These are phyloP conservation scores for Yarrowia hollandica DNA, from an alignment of 805 yeast species.

Conservation along the genomic window DNA sequence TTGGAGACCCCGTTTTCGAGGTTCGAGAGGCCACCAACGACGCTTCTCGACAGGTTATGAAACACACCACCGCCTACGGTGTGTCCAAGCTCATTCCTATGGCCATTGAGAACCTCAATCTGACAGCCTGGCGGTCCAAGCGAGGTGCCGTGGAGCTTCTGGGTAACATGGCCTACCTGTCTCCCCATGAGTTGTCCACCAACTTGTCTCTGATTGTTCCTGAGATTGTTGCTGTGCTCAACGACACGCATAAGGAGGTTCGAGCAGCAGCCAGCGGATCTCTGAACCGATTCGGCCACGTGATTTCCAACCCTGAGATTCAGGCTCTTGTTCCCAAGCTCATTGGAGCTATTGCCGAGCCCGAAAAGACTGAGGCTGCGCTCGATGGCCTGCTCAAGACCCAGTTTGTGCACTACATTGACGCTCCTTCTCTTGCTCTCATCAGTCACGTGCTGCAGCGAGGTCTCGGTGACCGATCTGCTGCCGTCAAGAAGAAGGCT, in stretches of 20 bases:
- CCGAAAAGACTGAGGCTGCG: constrained; percentile 88
- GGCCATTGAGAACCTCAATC: constrained; percentile 81
- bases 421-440: constrained; percentile 94
- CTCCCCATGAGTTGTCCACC: constrained; percentile 88
- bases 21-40: constrained; percentile 87
- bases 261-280: constrained; percentile 91
- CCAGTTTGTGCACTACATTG: constrained; percentile 95
- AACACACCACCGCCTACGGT: constrained; percentile 87
- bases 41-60: constrained; percentile 88
- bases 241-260: constrained; percentile 95
- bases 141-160: constrained; percentile 94
- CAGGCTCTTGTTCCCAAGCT: constrained; percentile 84
- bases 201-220: constrained; percentile 91
- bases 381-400: constrained; percentile 82
- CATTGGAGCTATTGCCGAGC: constrained; percentile 93
- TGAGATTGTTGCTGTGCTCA: constrained; percentile 90
- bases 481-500: constrained; percentile 85
- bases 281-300: constrained; percentile 90
- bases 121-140: constrained; percentile 92
- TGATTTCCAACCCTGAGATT: constrained; percentile 95
- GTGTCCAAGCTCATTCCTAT: constrained; percentile 87
- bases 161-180: constrained; percentile 97
- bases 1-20: constrained; percentile 82
- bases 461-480: constrained; percentile 95
- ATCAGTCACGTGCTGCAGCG: constrained; percentile 92